Base-by-base conservation (phyloP, 164 flowering plant species). In the Liriodendron chinense region DNA sequence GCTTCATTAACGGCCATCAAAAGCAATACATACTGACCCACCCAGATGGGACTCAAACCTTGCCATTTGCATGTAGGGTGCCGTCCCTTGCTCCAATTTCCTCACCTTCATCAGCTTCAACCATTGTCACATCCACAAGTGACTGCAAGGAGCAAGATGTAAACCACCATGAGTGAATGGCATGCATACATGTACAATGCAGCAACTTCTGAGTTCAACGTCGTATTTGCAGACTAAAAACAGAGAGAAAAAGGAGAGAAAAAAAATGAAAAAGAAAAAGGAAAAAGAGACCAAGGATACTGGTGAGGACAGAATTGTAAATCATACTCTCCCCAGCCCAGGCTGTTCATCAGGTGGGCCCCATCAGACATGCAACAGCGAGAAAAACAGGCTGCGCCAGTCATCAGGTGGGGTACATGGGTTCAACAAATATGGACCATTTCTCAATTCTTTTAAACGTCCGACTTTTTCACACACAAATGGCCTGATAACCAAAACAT, bases 61-160 rank as follows among this genome's bases (percentile, higher is more conserved):
- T 78, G 67, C 84, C 83, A 69, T 79, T 79, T 64, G 76, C 50
- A 61, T 73, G 48, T 16, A 77, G 22, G 21, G 77, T 3, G 20
- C 73, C 82, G 72, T 78, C 83, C 73, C 79, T 76, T 20, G 20
- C 43, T n/a, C 70, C 80, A 69, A 53, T 75, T 74, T 73, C 87
- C 70, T 78, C 83, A 1, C 63, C 83, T 18, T 72, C 66, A 47
- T 82, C 86, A 74, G 74, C 65, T 69, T 92, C 94, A 25, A 73
- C 34, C 84, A 75, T 82, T n/a, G 79, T 74, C 28, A 83, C 61
- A 71, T 87, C 89, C 68, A 87, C 87, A 74, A 90, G 86, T 66
- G 85, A 69, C 97, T 92, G 88, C 80, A 75, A 72, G 49, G 21
- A 65, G 25, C 25, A 77, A 68, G 47, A 34, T 34, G 43, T 34